phyloP scores from a whole-genome alignment of 2,329 filamentous ascomycete species.

The Ilyonectria destructans region DNA sequence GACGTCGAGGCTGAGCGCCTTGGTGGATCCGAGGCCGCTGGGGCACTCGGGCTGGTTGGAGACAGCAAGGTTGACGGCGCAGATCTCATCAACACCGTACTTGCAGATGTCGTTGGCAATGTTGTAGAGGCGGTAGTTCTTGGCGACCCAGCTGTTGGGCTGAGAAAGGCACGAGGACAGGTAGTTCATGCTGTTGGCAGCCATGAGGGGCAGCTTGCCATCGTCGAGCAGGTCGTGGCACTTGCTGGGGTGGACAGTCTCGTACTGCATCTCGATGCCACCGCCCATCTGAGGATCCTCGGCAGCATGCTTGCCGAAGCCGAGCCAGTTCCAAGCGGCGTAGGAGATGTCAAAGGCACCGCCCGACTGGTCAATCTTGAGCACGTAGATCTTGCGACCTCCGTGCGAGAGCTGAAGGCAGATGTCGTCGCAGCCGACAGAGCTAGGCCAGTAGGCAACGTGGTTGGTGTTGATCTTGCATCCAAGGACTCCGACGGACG shows the following conservation, averaged over 20 bases:
- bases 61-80: conserved; percentile 63
- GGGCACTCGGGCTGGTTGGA: conserved; percentile 69
- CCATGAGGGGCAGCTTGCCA: conserved; percentile 68
- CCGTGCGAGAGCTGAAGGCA: conserved; percentile 69
- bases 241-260: conserved; percentile 63
- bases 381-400: conserved; percentile 69
- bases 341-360: conserved; percentile 74
- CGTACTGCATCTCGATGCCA: conserved; percentile 66
- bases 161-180: conserved; percentile 63
- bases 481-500: conserved; percentile 70
- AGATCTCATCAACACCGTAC: conserved; percentile 67
- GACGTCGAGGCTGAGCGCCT: conserved; percentile 56
- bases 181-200: conserved; percentile 72
- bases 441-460: conserved; percentile 73
- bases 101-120: conserved; percentile 67
- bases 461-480: conserved; percentile 75
- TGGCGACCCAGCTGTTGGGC: conserved; percentile 65
- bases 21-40: conserved; percentile 58
- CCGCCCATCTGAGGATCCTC: conserved; percentile 65
- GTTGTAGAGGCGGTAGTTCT: conserved; percentile 70
- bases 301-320: conserved; percentile 65
- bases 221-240: conserved; percentile 67
- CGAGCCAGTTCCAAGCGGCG: conserved; percentile 75
- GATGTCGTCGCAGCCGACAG: conserved; percentile 69
- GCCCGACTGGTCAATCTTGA: conserved; percentile 70